A percentile compares a stretch with the other conserved stretches of the same genome.
Evolutionary conservation across 2,329 filamentous ascomycete species (phyloP).

Genomic region (Fusarium sp.): DNA sequence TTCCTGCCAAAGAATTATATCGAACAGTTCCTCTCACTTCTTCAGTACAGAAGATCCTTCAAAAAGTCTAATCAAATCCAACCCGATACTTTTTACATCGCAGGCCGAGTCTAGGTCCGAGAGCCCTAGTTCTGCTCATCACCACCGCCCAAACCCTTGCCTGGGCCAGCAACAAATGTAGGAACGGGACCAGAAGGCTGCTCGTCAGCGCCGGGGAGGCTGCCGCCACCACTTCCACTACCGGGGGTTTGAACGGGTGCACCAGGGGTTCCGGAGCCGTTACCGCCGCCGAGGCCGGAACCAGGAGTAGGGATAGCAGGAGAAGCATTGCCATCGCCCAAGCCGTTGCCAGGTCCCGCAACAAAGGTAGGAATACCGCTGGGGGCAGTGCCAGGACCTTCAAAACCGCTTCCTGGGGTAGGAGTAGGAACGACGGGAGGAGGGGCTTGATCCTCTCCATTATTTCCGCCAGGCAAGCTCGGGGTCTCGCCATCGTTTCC

Average conservation of each 20-base stretch:
- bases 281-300: slow-evolving; percentile 2
- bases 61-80: slow-evolving; percentile 8
- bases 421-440: background rate
- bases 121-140: slow-evolving; percentile 20
- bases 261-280: slow-evolving; percentile 2
- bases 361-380: slow-evolving; percentile 17
- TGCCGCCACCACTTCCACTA: slow-evolving; percentile 1
- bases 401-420: slow-evolving; percentile 5
- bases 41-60: slow-evolving; percentile 17
- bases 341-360: slow-evolving; percentile 22
- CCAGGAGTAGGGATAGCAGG: background rate
- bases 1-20: slow-evolving; percentile 38
- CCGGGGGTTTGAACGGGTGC: slow-evolving; percentile 17
- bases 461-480: background rate
- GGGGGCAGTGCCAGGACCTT: slow-evolving; percentile 20
- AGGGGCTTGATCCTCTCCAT: background rate
- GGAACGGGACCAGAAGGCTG: slow-evolving; percentile 8
- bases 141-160: slow-evolving; percentile 21
- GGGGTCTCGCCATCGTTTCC: background rate
- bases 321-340: slow-evolving; percentile 3
- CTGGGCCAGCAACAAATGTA: slow-evolving; percentile 29
- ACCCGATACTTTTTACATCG: slow-evolving; percentile 15
- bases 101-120: slow-evolving; percentile 20
- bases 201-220: background rate
- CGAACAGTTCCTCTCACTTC: slow-evolving; percentile 32